These are phyloP conservation scores for Pythium rhizo-oryzae DNA, from an alignment of 352 stramenopile species.

Conservation along the genomic window DNA sequence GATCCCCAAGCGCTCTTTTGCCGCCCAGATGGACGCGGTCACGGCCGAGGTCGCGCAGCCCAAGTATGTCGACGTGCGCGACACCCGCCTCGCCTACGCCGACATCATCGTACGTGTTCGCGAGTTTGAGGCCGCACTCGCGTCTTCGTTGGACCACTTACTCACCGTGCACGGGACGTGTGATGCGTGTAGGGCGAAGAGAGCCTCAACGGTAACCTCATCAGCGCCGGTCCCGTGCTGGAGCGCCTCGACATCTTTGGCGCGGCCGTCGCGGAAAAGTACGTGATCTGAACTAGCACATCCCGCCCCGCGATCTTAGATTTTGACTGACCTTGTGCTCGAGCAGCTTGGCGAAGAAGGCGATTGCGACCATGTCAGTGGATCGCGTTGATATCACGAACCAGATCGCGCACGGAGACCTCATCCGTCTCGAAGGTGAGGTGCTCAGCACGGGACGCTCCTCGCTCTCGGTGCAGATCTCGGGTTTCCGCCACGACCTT, in stretches of 20 bases:
- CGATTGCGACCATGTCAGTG: slow-evolving; percentile 66
- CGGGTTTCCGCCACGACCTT: slow-evolving; percentile 66
- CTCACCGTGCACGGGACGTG: not conserved
- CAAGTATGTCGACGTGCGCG: slow-evolving; percentile 26
- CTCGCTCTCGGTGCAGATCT: slow-evolving; percentile 64
- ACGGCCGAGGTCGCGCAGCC: slow-evolving; percentile 14
- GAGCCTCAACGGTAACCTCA: slow-evolving; percentile 34
- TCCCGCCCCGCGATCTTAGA: not conserved
- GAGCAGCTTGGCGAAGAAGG: slow-evolving; percentile 50
- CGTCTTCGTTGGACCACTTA: not conserved
- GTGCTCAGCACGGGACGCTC: slow-evolving; percentile 60
- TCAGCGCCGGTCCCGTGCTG: slow-evolving; percentile 37
- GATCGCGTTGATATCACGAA: slow-evolving; percentile 71
- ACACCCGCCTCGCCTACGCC: slow-evolving; percentile 47
- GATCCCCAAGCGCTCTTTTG: slow-evolving; percentile 18
- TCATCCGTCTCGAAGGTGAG: slow-evolving; percentile 66
- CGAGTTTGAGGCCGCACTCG: no score
- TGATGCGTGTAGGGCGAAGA: slow-evolving; percentile 35
- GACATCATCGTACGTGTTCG: slow-evolving; percentile 38
- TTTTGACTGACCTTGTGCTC: not conserved
- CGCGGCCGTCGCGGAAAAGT: slow-evolving; percentile 67
- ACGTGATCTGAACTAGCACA: not conserved
- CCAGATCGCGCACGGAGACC: slow-evolving; percentile 63
- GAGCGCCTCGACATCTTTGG: slow-evolving; percentile 60
- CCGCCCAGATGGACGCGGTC: slow-evolving; percentile 23